Evolutionary conservation across 2,329 filamentous ascomycete genomes (phyloP).

Genomic region (Pseudogymnoascus sp.): DNA sequence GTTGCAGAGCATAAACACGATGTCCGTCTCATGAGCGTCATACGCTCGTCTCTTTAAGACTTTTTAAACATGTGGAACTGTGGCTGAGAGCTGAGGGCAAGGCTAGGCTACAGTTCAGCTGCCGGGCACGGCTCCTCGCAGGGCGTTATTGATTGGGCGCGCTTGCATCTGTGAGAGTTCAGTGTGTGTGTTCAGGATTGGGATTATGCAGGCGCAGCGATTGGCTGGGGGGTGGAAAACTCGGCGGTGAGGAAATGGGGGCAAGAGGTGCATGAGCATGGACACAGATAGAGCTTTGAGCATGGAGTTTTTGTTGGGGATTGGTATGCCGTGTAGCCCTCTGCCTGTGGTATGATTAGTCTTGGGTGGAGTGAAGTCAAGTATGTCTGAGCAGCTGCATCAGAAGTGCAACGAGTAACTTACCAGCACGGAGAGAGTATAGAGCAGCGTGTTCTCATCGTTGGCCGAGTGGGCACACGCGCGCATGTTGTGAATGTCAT

Average conservation of each 20-base stretch:
- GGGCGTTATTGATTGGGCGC: slow-evolving; percentile 4
- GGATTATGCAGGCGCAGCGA: background rate
- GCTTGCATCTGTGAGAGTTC: background rate
- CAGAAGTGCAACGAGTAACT: background rate
- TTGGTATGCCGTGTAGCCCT: background rate
- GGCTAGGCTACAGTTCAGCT: slow-evolving; percentile 3
- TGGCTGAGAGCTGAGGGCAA: background rate
- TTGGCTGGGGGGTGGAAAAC: background rate
- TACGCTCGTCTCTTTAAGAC: background rate
- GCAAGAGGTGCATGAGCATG: background rate
- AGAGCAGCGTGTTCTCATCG: background rate
- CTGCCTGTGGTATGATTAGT: background rate
- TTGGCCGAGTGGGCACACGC: background rate
- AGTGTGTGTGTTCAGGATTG: background rate
- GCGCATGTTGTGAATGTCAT: background rate
- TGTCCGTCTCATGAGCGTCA: background rate
- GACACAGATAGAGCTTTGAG: background rate
- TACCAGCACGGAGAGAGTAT: background rate
- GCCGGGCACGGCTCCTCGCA: background rate
- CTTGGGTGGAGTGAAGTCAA: background rate
- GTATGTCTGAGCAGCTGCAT: background rate
- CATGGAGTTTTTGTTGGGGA: background rate
- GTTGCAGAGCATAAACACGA: background rate
- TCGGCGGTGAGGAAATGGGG: background rate
- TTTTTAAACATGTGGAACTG: background rate